Conservation (phyloP, 768 basidiomycete genomes). For the Phlebiopsis gigantea region DNA sequence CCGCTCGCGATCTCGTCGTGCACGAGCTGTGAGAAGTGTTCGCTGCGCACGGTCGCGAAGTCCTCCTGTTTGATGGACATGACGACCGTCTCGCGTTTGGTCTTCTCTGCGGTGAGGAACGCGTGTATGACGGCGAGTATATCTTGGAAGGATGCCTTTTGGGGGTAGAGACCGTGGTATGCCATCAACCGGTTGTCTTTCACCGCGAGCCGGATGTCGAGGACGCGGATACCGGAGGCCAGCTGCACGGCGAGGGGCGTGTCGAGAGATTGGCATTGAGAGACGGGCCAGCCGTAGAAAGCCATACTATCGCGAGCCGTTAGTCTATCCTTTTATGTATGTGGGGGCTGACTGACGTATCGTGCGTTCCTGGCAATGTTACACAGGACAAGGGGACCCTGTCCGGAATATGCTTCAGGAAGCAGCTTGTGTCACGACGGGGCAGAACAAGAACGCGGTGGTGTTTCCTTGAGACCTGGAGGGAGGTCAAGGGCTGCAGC, state of each 20-base stretch:
- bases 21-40: constrained; percentile 59
- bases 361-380: constrained; percentile 77
- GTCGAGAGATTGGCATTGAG: constrained; percentile 72
- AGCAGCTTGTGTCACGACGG: constrained; percentile 53
- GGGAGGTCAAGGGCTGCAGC: not conserved
- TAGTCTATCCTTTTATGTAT: not conserved
- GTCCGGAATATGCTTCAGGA: constrained; percentile 61
- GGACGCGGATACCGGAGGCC: constrained; percentile 67
- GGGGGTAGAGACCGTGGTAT: constrained; percentile 76
- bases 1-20: constrained; percentile 55
- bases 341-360: constrained; percentile 44
- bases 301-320: constrained; percentile 53
- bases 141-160: constrained; percentile 59
- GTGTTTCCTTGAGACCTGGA: constrained; percentile 42
- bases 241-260: constrained; percentile 69
- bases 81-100: constrained; percentile 69
- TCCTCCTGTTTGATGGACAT: constrained; percentile 92
- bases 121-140: constrained; percentile 56
- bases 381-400: constrained; percentile 62
- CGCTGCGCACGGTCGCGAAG: constrained; percentile 37
- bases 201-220: constrained; percentile 78
- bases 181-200: constrained; percentile 59
- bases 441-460: constrained; percentile 52
- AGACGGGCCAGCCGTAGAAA: constrained; percentile 79
- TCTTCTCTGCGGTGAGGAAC: constrained; percentile 56